Base-by-base conservation (phyloP, 1,284 basidiomycete genomes). In the Singerocomus inundabilis region DNA sequence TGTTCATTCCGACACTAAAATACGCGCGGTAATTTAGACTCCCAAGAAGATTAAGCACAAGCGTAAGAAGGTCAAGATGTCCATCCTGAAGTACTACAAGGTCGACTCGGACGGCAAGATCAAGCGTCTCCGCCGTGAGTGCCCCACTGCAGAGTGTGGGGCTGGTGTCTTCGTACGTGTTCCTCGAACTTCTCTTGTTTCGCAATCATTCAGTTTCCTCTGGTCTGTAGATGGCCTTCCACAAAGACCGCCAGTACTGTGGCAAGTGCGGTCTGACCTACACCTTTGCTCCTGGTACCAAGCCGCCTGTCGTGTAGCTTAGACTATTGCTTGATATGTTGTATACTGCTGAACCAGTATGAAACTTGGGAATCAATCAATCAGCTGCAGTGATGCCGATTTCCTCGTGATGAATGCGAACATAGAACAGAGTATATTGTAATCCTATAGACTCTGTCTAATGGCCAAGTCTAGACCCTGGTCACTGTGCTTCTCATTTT, bases 31-130 rank as follows among this genome's bases (percentile, higher is more conserved):
- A 15, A 43, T 49, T 2, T 64, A 94, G 91, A 96, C 94, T 71
- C 96, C 96, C 76, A 99, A 99, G 88, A 98, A 98, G 83, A 86
- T 98, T 84, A 98, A 98, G 88, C 95, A 98, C 83, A 98, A 98
- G 88, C 88, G 90, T 75, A 96, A 96, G 84, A 97, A 98, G 84
- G 93, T 98, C 81, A 99, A 96, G 80, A 93, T 97, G 95, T 80
- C 93, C 67, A 95, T 98, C 79, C 81, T 99, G 73, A 98, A 98
- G 79, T 98, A 97, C 84, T 98, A 98, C 82, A 97, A 95, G 79
- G 95, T 99, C 68, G 95, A 98, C 77, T 93, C 92, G 51, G 95
- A 98, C 68, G 97, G 96, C 73, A 97, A 97, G 81, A 95, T 99
- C 82, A 96, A 98, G 84, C 93, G 96, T 71, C 87, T 99, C 57